Evolutionary conservation across 176 grass and related monocot species (phyloP), one percentile per base, ranked within the genome.

Genomic region (Ampelocalamus luodianensis): DNA sequence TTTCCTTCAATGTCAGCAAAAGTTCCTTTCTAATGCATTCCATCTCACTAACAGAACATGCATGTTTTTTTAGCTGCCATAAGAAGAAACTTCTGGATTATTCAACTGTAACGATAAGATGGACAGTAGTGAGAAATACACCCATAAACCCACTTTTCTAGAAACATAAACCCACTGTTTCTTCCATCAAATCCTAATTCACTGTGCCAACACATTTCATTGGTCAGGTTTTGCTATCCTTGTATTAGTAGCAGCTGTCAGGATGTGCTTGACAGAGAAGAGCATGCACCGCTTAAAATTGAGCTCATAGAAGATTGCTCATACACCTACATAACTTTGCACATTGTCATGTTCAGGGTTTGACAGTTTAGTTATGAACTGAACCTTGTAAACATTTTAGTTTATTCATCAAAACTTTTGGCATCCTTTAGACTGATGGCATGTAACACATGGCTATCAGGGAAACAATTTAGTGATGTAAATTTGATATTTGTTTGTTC

Each of bases 221-320:
- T 59, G 15, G 27, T 75, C 18, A 85, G 82, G 85, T 68, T 74
- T 85, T 68, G 7, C 42, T 80, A 85, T 85, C 76, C 87, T 89
- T 76, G 68, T 82, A 80, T 74, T 80, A 20, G 60, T 84, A 23
- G 49, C 61, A 85, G 82, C 69, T 75, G 60, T 68, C 50, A 58
- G 77, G 40, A 89, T 85, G 12, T 89, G 76, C 61, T 85, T 40
- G 8, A 89, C 39, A 20, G 1, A 26, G 46, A 58, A 29, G 26
- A 68, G 10, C 75, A 76, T 58, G 13, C 6, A 84, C 71, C 9
- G 59, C 40, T 10, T 18, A 13, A 5, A 50, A 14, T 80, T 67
- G 60, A 6, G 36, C 24, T 65, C 46, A 55, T 2, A 11, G 5
- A 26, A 37, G 15, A 10, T 27, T 46, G 3, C 59, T 80, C 45